These are phyloP conservation scores for Didymella keratinophila DNA, from an alignment of 2,329 filamentous ascomycete genomes.

Conservation along the genomic window DNA sequence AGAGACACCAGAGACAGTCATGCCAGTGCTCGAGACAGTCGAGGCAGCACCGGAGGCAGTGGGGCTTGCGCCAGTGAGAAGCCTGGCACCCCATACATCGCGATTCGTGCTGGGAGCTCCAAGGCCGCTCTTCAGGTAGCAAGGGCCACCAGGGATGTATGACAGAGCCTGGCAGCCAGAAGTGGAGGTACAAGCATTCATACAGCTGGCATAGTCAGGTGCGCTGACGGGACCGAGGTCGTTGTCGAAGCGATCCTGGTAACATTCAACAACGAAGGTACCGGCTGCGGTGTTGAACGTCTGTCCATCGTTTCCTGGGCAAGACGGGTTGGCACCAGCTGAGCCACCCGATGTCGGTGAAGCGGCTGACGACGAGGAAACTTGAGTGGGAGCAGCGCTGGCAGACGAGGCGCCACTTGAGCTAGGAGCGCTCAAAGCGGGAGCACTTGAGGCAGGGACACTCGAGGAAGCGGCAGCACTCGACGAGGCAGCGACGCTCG, in stretches of 20 bases:
- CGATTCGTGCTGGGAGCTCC: constrained; percentile 1
- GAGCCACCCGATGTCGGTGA: background rate
- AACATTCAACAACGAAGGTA: constrained; percentile 5
- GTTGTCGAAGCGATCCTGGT: constrained; percentile 4
- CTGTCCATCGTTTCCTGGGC: constrained; percentile 10
- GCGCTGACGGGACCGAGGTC: constrained; percentile 1
- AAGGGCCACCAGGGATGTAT: constrained; percentile 25
- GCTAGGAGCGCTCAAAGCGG: background rate
- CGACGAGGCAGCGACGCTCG: background rate
- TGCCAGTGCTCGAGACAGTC: background rate
- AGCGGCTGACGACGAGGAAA: background rate
- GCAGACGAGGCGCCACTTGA: background rate
- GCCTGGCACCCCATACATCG: constrained; percentile 5
- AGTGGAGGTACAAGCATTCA: constrained; percentile 27
- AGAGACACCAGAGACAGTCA: background rate
- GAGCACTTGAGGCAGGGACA: background rate
- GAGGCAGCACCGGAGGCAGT: background rate
- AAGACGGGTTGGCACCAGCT: background rate
- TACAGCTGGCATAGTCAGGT: constrained; percentile 19
- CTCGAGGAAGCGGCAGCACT: background rate
- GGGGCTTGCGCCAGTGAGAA: background rate
- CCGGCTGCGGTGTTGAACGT: background rate
- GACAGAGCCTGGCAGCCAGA: constrained; percentile 31
- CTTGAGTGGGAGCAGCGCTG: background rate
- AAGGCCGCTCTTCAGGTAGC: constrained; percentile 29